Percentiles rank a stretch among this genome's conserved stretches.
Conservation (phyloP, 73 alveolate species). For the Urostyla sp. region DNA sequence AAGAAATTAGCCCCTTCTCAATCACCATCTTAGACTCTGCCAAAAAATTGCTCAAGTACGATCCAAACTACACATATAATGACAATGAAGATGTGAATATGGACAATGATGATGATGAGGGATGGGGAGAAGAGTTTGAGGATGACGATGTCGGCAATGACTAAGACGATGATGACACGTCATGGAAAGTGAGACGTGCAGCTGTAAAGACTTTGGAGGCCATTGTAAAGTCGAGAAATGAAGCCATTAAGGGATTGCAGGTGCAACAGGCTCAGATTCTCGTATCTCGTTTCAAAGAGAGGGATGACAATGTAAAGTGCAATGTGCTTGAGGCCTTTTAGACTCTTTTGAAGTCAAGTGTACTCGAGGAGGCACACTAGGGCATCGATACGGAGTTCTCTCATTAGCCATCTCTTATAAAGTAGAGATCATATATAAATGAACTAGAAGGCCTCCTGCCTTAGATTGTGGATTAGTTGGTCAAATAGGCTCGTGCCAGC, state of each 20-base stretch:
- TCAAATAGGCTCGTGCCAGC: constrained; percentile 70
- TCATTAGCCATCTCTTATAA: constrained; percentile 35
- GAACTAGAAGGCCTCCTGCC: constrained; percentile 72
- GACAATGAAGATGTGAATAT: constrained; percentile 66
- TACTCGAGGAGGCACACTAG: constrained; percentile 19
- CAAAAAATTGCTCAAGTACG: constrained; percentile 66
- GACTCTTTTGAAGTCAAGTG: constrained; percentile 68
- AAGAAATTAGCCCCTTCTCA: constrained; percentile 69
- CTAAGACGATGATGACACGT: constrained; percentile 85
- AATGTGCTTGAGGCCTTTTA: constrained; percentile 71
- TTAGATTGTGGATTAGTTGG: constrained; percentile 63
- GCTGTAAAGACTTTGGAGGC: constrained; percentile 76
- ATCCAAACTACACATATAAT: constrained; percentile 78
- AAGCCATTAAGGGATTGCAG: constrained; percentile 59
- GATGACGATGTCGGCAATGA: constrained; percentile 75
- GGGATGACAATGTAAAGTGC: constrained; percentile 80
- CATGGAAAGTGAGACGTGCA: constrained; percentile 86
- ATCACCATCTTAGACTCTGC: constrained; percentile 64
- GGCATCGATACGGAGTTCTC: constrained; percentile 19
- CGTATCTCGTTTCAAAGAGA: constrained; percentile 73
- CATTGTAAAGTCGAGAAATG: constrained; percentile 71
- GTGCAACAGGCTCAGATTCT: constrained; percentile 42
- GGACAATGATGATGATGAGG: constrained; percentile 79
- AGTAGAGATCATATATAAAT: constrained; percentile 68
- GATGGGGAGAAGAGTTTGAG: constrained; percentile 66